Evolutionary conservation across 2,329 filamentous ascomycete species (phyloP), one percentile per base, ranked within the genome.

Genomic region (Camillea tinctor): DNA sequence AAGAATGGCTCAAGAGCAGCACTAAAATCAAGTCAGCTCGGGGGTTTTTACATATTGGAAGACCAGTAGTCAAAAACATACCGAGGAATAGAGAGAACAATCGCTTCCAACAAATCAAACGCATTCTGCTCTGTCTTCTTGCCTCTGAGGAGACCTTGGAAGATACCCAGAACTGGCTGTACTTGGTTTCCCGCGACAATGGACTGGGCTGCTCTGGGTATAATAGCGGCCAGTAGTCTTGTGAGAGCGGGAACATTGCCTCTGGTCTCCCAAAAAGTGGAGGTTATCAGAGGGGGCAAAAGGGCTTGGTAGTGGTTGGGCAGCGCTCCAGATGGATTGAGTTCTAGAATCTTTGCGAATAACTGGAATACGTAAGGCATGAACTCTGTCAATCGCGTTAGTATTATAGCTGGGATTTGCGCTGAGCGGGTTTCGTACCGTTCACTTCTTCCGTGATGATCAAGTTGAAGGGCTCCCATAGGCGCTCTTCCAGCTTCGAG

Each of bases 311-410:
- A 97, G 72, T 92, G 90, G 23, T 87, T 84, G 2, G 93, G 91
- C 26, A 98, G 81, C 8, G 89, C 83, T n/a, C 86, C 89, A 0
- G 88, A 84, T 0, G 92, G 90, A 69, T 95, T 94, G 7, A 90
- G 87, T 76, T 98, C 94, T 2, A 99, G 84, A 15, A 99, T 84
- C 56, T 94, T 91, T 2, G 94, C 92, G 64, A 98, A 91, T 40
- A 99, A 85, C 74, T 99, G 95, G 82, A 99, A 97, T 57, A 98
- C 88, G 69, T 98, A 99, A 4, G 94, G 95, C 72, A 92, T 89
- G 73, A 99, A 99, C 77, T 99, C 95, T 89, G 66, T 11, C 36
- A 49, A 17, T 56, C 17, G 23, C 36, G 71, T 79, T 72, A 80
- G 74, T 62, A 22, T 58, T 4, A 6, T 44, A 19, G 11, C 23